Percentiles rank a stretch among this genome's conserved stretches.
Conservation (phyloP, 129 eudicot species). For the Lactuca saligna region DNA sequence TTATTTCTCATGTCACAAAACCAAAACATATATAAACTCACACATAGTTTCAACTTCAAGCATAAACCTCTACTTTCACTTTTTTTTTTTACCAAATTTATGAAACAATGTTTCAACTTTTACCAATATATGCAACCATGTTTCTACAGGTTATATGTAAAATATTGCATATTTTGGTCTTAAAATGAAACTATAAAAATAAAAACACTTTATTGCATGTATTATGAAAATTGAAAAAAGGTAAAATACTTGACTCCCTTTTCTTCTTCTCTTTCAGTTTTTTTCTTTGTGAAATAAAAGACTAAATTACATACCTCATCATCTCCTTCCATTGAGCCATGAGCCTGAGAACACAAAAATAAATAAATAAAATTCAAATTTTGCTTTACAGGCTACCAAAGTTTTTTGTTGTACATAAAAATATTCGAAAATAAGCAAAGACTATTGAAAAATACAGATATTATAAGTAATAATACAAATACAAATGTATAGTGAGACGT, state of each 20-base stretch:
- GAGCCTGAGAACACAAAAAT: conserved; percentile 55
- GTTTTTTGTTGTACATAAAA: too few species aligned
- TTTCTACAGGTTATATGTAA: neutral
- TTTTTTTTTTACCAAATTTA: too few species aligned
- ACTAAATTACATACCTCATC: conserved; percentile 65
- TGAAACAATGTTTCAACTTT: too few species aligned
- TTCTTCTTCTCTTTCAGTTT: neutral
- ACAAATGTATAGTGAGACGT: too few species aligned
- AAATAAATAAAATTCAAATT: neutral
- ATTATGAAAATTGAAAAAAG: too few species aligned
- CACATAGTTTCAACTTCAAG: too few species aligned
- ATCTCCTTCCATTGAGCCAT: conserved; percentile 81
- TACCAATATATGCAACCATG: neutral
- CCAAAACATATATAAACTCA: too few species aligned
- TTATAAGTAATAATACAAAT: neutral
- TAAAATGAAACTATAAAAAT: neutral
- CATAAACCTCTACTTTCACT: too few species aligned
- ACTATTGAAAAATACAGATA: neutral
- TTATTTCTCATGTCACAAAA: too few species aligned
- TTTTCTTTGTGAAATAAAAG: too few species aligned
- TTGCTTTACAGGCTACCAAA: too few species aligned
- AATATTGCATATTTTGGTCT: neutral
- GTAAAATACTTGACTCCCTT: too few species aligned
- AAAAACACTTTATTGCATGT: neutral
- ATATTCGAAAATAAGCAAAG: neutral